phyloP scores from a whole-genome alignment of 2,329 filamentous ascomycete genomes.

The Trichoderma simmonsii region DNA sequence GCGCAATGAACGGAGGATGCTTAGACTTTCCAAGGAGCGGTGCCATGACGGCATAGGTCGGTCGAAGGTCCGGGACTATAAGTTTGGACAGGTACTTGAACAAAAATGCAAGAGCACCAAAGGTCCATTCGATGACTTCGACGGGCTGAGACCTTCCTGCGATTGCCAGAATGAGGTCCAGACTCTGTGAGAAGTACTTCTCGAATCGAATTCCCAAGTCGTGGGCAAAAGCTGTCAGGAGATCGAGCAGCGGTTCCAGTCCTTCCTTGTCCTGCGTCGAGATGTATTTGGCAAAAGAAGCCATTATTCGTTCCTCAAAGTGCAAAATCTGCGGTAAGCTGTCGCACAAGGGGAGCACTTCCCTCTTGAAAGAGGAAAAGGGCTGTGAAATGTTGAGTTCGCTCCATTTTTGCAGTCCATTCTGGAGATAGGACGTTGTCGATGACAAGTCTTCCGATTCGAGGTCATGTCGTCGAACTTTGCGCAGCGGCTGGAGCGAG shows the following conservation, averaged over 20 bases:
- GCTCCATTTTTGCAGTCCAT: constrained; percentile 80
- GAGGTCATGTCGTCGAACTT: constrained; percentile 79
- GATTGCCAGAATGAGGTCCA: constrained; percentile 73
- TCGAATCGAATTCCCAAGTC: constrained; percentile 86
- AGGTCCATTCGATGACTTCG: constrained; percentile 96
- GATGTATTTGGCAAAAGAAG: constrained; percentile 71
- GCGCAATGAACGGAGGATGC: constrained; percentile 81
- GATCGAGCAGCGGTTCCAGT: constrained; percentile 79
- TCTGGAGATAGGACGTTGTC: constrained; percentile 82
- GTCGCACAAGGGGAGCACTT: constrained; percentile 76
- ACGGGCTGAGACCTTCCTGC: constrained; percentile 74
- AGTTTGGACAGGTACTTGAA: constrained; percentile 96
- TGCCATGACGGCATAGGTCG: constrained; percentile 78
- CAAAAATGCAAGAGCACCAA: constrained; percentile 87
- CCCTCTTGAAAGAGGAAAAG: constrained; percentile 74
- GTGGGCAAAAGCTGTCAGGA: constrained; percentile 92
- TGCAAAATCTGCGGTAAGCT: constrained; percentile 89
- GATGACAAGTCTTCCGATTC: constrained; percentile 73
- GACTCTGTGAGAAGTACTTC: constrained; percentile 74
- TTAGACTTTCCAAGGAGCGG: constrained; percentile 78
- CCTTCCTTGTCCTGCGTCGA: constrained; percentile 73
- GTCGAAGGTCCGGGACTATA: constrained; percentile 78
- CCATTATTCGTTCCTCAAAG: constrained; percentile 83
- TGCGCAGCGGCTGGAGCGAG: constrained; percentile 84
- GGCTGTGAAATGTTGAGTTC: constrained; percentile 85